Conservation (phyloP, 148 eudicot genomes). For the Beta vulgaris region DNA sequence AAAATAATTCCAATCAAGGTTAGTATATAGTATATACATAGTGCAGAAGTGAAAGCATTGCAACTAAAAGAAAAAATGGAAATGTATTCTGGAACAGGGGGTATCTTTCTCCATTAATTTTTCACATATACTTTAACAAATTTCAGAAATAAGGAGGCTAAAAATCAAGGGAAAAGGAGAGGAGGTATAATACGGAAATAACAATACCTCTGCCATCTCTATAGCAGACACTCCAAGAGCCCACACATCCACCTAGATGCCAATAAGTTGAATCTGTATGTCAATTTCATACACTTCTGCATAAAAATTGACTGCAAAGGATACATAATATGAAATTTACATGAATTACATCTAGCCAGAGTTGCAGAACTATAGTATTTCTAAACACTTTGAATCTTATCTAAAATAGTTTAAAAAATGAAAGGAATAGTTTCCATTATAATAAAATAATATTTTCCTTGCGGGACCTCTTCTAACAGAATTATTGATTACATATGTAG, state of each 20-base stretch:
- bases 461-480: too few species aligned
- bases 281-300: constrained; percentile 5
- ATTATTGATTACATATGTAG: too few species aligned
- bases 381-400: not conserved
- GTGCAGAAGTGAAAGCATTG: too few species aligned
- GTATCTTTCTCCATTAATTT: not conserved
- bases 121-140: not conserved
- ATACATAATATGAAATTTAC: not conserved
- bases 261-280: constrained; percentile 4
- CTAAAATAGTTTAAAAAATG: too few species aligned
- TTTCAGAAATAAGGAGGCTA: not conserved
- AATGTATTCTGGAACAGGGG: not conserved
- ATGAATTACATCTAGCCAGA: not conserved
- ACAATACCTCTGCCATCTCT: constrained; percentile 97
- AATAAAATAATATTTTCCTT: too few species aligned
- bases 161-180: not conserved
- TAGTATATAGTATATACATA: too few species aligned
- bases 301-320: not conserved
- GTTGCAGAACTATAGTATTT: not conserved
- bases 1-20: too few species aligned
- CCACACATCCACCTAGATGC: constrained; percentile 94
- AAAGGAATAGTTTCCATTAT: too few species aligned
- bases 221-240: constrained; percentile 99
- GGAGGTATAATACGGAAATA: not conserved
- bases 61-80: too few species aligned